phyloP scores from a whole-genome alignment of 306 rosid species.

The Vachellia pachyceras region DNA sequence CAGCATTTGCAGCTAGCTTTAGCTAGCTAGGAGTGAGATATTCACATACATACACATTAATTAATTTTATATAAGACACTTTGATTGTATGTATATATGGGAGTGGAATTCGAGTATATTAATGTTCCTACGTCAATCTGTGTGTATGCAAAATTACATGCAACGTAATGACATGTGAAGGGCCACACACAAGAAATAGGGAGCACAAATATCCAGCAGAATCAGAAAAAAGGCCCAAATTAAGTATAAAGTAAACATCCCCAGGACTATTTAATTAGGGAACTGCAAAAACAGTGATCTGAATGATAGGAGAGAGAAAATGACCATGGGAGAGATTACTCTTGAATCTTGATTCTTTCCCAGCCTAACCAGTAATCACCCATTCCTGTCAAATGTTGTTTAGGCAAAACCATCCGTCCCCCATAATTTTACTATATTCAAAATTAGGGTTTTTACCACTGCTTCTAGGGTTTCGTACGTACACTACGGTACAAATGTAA shows the following conservation, averaged over 20 bases:
- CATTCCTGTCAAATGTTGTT: background rate
- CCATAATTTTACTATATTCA: background rate
- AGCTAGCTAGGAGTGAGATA: background rate
- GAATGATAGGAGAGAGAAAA: conserved; percentile 63
- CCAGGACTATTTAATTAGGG: conserved; percentile 56
- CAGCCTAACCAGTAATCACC: conserved; percentile 37
- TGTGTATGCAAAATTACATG: conserved; percentile 56
- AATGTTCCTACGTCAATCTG: conserved; percentile 43
- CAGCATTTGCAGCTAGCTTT: background rate
- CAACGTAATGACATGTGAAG: conserved; percentile 47
- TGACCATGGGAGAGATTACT: conserved; percentile 26
- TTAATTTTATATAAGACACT: conserved; percentile 15
- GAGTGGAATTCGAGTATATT: conserved; percentile 15
- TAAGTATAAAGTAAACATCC: conserved; percentile 53
- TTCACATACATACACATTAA: background rate
- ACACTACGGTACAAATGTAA: conserved; percentile 17
- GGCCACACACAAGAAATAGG: conserved; percentile 51
- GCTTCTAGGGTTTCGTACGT: conserved; percentile 51
- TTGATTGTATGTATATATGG: background rate
- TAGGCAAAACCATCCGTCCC: background rate
- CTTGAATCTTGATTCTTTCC: conserved; percentile 42
- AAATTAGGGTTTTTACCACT: conserved; percentile 64
- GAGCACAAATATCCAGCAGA: conserved; percentile 65
- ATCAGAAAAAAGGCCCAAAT: conserved; percentile 61
- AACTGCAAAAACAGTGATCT: conserved; percentile 57